phyloP scores from a whole-genome alignment of 306 rosid genomes.

The Aeschynomene evenia region DNA sequence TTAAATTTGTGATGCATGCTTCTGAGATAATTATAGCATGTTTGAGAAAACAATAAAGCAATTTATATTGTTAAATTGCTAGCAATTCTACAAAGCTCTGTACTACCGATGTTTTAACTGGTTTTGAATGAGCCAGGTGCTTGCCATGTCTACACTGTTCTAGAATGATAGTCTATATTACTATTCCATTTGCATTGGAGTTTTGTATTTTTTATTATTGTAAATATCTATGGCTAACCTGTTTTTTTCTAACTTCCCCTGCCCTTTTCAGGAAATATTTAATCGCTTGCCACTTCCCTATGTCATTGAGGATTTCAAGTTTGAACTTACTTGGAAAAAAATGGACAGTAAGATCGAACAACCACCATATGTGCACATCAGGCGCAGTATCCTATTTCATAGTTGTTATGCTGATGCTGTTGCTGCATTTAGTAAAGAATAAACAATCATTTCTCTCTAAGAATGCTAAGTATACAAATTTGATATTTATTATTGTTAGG shows the following conservation, averaged over 20 bases:
- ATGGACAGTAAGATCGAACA: slow-evolving; percentile 68
- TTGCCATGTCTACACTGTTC: not conserved
- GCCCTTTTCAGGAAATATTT: slow-evolving; percentile 63
- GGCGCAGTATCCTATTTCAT: slow-evolving; percentile 75
- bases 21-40: not conserved
- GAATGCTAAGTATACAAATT: slow-evolving; percentile 20
- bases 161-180: not conserved
- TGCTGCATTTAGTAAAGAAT: slow-evolving; percentile 8
- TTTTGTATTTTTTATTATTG: slow-evolving; percentile 17
- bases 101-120: slow-evolving; percentile 4
- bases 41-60: slow-evolving; percentile 9
- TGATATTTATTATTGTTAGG: slow-evolving; percentile 12
- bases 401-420: slow-evolving; percentile 22
- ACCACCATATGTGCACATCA: slow-evolving; percentile 73
- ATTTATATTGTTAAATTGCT: slow-evolving; percentile 1
- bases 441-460: not conserved
- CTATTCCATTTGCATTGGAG: not conserved
- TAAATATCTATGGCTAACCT: slow-evolving; percentile 14
- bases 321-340: slow-evolving; percentile 74
- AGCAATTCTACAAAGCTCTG: not conserved
- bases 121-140: slow-evolving; percentile 5
- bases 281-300: slow-evolving; percentile 75
- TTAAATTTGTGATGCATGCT: slow-evolving; percentile 11
- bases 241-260: not conserved
- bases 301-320: slow-evolving; percentile 73